phyloP scores from a whole-genome alignment of 2,329 filamentous ascomycete genomes.

The Aspergillus sergii region DNA sequence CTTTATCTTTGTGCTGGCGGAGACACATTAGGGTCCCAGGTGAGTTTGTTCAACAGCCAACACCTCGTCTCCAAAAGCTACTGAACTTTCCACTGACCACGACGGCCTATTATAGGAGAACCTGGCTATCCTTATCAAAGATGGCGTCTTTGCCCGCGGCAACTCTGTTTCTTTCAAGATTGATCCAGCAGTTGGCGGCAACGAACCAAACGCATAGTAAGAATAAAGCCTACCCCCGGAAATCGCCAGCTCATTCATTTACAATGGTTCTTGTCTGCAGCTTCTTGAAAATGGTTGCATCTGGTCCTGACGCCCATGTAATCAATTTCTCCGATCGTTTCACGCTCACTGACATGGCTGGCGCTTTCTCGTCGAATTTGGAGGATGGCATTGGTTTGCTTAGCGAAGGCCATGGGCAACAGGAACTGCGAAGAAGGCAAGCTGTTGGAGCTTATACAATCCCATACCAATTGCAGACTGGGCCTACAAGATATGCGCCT shows the following conservation, averaged over 20 bases:
- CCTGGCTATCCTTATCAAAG: slow-evolving; percentile 42
- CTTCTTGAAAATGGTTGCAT: slow-evolving; percentile 63
- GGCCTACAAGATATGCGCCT: slow-evolving; percentile 61
- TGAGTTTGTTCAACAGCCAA: slow-evolving; percentile 29
- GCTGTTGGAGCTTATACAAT: slow-evolving; percentile 39
- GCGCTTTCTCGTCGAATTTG: slow-evolving; percentile 51
- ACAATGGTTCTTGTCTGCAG: slow-evolving; percentile 34
- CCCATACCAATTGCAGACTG: slow-evolving; percentile 58
- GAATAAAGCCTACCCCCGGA: slow-evolving; percentile 22
- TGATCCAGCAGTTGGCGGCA: slow-evolving; percentile 46
- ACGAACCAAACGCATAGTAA: slow-evolving; percentile 59
- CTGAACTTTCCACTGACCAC: slow-evolving; percentile 2
- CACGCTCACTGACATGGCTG: slow-evolving; percentile 66
- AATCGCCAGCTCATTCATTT: background rate
- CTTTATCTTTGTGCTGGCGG: slow-evolving; percentile 65
- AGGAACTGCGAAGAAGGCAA: slow-evolving; percentile 35
- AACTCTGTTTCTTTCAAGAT: slow-evolving; percentile 50
- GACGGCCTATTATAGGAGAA: slow-evolving; percentile 37
- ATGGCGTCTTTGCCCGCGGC: slow-evolving; percentile 41
- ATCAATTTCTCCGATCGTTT: slow-evolving; percentile 67
- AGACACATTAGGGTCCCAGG: slow-evolving; percentile 52
- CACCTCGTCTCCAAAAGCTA: background rate
- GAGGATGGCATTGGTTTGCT: slow-evolving; percentile 38
- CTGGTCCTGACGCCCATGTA: slow-evolving; percentile 55
- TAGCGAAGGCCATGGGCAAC: slow-evolving; percentile 20